phyloP scores from a whole-genome alignment of 2,329 filamentous ascomycete genomes.

The Xylariales sp. region DNA sequence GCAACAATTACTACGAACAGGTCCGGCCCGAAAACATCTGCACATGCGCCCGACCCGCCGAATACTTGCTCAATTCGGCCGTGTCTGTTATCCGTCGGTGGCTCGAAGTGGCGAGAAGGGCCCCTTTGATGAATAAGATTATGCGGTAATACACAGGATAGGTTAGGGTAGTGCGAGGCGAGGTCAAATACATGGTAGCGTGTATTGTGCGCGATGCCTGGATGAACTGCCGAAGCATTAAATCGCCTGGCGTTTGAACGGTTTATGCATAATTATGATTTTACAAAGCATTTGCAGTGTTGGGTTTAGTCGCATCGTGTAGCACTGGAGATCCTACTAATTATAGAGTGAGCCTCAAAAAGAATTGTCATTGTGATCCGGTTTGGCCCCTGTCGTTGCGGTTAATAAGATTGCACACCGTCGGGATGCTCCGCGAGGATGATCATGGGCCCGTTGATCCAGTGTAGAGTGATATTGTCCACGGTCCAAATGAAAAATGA shows the following conservation, averaged over 20 bases:
- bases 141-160: neutral
- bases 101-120: neutral
- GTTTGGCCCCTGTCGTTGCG: constrained; percentile 16
- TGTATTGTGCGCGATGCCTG: neutral
- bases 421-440: constrained; percentile 13
- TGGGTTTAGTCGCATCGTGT: constrained; percentile 16
- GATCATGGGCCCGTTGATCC: constrained; percentile 11
- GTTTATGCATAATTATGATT: constrained; percentile 8
- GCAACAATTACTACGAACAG: constrained; percentile 23
- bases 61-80: constrained; percentile 5
- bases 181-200: too few species aligned
- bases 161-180: too few species aligned
- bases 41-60: constrained; percentile 19
- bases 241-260: neutral
- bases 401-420: constrained; percentile 20
- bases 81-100: constrained; percentile 13
- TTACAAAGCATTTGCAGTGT: constrained; percentile 4
- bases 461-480: neutral
- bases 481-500: too few species aligned
- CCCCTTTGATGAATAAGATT: neutral
- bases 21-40: constrained; percentile 30
- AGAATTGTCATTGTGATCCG: constrained; percentile 32
- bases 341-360: constrained; percentile 32
- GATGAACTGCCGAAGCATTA: neutral
- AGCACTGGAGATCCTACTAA: constrained; percentile 31